phyloP scores from a whole-genome alignment of 192 early-diverging fungal species.

The Mortierella hygrophila region DNA sequence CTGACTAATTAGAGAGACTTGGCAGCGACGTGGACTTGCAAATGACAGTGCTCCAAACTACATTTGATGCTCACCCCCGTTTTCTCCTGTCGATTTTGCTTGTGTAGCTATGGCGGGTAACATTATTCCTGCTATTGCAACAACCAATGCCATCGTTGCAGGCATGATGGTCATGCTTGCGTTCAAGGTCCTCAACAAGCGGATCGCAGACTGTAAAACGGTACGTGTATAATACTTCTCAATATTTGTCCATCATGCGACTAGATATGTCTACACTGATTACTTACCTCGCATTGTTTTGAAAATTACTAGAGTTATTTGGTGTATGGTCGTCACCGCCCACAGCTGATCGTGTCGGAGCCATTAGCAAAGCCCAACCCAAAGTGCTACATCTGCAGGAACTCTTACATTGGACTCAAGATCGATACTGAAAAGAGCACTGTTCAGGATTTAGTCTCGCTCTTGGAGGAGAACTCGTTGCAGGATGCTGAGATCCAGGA shows the following conservation, averaged over 20 bases:
- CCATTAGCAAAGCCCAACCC: conserved; percentile 75
- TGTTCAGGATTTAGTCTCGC: conserved; percentile 75
- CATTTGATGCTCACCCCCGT: conserved; percentile 37
- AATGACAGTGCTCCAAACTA: background rate
- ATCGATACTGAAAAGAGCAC: conserved; percentile 72
- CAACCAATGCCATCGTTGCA: conserved; percentile 96
- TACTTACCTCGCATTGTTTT: background rate
- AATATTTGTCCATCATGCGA: background rate
- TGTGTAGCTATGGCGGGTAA: conserved; percentile 95
- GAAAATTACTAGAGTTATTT: conserved; percentile 64
- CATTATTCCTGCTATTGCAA: conserved; percentile 98
- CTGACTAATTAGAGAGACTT: conserved; percentile 10
- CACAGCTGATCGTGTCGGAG: conserved; percentile 75
- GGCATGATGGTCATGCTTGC: conserved; percentile 94
- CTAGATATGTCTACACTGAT: background rate
- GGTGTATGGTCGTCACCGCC: conserved; percentile 68
- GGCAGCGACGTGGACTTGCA: background rate
- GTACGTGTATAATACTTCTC: conserved; percentile 35
- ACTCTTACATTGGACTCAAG: conserved; percentile 70
- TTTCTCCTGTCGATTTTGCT: background rate
- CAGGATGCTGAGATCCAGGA: conserved; percentile 74
- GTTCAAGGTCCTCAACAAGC: conserved; percentile 75
- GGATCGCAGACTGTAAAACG: conserved; percentile 65
- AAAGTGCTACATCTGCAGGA: conserved; percentile 82
- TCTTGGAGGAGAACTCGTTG: conserved; percentile 62